Base-by-base conservation (phyloP, 1,284 basidiomycete species). In the Pseudozyma pruni region DNA sequence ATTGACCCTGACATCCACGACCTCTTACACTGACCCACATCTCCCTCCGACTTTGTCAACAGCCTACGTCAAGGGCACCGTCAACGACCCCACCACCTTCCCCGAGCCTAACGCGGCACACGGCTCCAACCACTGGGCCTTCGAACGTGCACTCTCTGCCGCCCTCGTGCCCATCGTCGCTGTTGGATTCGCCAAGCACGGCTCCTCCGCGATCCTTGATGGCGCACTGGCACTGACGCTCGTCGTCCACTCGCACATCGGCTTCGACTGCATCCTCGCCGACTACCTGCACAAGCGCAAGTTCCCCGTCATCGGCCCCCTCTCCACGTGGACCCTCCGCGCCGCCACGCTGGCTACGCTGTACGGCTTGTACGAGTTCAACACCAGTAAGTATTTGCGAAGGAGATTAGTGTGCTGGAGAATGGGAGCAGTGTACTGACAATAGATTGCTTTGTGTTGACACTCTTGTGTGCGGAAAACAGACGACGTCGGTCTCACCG, bases 61-160 rank as follows among this genome's bases (percentile, higher is more conserved):
- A 94, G 93, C 93, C 62, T 89, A 98, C 83, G 88, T 92, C 86
- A 89, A 90, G 84, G 95, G 95, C 57, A 92, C 92, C 33, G 94
- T 94, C 75, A 98, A 98, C 85, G 95, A 98, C 83, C 92, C 95
- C 1, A 92, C 91, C 4, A 85, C 89, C 19, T 96, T 93, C 86
- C 94, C 94, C 27, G 83, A 89, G 22, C 88, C 93, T 33, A 67
- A 72, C 47, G 49, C 75, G 3, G 84, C 88, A 3, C 91, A 96
- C 80, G 95, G 96, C 46, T 95, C 93, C 2, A 90, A 97, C 84
- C 95, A 98, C 87, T 98, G 95, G 95, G 89, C 93, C 1, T 97
- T 98, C 81, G 95, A 98, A 84, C 90, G 95, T 52, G 86, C 93
- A 17, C 87, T 98, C 55, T 90, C 91, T 1, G 94, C 91, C 0